Percentiles rank a stretch among this genome's conserved stretches.
These are phyloP conservation scores for Xylaria digitata DNA, from an alignment of 2,329 filamentous ascomycete genomes.

Conservation along the genomic window DNA sequence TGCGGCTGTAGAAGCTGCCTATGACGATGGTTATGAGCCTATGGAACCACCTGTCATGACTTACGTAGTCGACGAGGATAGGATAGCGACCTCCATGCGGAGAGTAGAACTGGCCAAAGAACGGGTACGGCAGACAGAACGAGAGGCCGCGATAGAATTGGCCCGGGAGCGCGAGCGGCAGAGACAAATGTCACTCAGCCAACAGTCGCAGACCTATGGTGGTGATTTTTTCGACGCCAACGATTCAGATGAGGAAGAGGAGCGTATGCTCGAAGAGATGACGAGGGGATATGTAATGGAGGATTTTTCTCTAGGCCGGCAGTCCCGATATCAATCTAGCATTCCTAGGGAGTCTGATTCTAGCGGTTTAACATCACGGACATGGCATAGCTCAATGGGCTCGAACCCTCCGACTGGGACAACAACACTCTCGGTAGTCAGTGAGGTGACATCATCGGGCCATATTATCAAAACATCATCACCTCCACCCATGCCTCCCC, in stretches of 20 bases:
- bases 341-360: constrained; percentile 84
- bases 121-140: constrained; percentile 77
- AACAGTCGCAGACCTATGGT: constrained; percentile 60
- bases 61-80: constrained; percentile 56
- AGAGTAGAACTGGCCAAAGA: constrained; percentile 82
- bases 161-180: constrained; percentile 70
- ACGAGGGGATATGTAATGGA: constrained; percentile 84
- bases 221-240: constrained; percentile 73
- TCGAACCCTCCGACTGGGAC: constrained; percentile 77
- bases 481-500: constrained; percentile 58
- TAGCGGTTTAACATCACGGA: constrained; percentile 79
- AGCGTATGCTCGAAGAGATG: constrained; percentile 87
- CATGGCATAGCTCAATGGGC: constrained; percentile 82
- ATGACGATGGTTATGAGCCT: constrained; percentile 89
- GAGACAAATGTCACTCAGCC: constrained; percentile 53
- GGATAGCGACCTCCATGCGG: constrained; percentile 67
- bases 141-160: constrained; percentile 71
- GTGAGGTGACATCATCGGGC: constrained; percentile 63
- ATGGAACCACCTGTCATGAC: constrained; percentile 62
- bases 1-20: constrained; percentile 94
- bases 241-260: constrained; percentile 79
- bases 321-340: constrained; percentile 68
- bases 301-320: constrained; percentile 80
- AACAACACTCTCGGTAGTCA: constrained; percentile 77
- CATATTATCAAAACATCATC: constrained; percentile 44